Percentiles rank a stretch among this genome's conserved stretches.
These are phyloP conservation scores for Neophaeococcomyces mojaviensis DNA, from an alignment of 2,329 filamentous ascomycete species.

Conservation along the genomic window DNA sequence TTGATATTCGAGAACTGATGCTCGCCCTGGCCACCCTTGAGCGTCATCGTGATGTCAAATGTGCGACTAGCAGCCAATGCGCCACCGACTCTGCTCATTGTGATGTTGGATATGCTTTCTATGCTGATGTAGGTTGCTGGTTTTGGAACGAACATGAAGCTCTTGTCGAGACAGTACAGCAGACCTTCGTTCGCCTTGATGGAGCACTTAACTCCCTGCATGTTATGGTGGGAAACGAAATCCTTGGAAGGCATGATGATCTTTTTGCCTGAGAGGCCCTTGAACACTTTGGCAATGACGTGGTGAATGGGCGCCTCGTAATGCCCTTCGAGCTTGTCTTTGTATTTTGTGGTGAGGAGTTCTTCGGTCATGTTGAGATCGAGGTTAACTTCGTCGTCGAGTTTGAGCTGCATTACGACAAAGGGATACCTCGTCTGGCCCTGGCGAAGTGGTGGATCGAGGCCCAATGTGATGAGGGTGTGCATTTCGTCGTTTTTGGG, in stretches of 20 bases:
- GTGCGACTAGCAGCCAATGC: conserved; percentile 89
- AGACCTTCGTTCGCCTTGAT: conserved; percentile 99
- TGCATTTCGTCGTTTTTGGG: conserved; percentile 98
- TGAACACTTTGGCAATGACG: conserved; percentile 92
- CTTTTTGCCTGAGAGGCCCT: conserved; percentile 88
- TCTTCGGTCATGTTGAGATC: conserved; percentile 89
- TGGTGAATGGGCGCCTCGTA: conserved; percentile 92
- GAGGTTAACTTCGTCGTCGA: conserved; percentile 92
- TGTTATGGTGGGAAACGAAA: conserved; percentile 81
- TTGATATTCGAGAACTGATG: conserved; percentile 99
- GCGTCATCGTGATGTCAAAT: conserved; percentile 88
- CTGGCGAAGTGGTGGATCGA: conserved; percentile 91
- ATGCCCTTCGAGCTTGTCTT: conserved; percentile 76
- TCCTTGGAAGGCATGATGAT: conserved; percentile 89
- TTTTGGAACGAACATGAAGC: conserved; percentile 98
- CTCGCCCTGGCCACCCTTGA: conserved; percentile 80
- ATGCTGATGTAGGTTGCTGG: conserved; percentile 95
- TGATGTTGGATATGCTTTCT: conserved; percentile 84
- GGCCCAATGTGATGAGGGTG: conserved; percentile 84
- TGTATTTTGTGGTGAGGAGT: conserved; percentile 64
- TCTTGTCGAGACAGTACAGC: conserved; percentile 93
- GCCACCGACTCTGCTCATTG: conserved; percentile 90
- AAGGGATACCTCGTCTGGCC: conserved; percentile 97
- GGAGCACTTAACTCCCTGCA: conserved; percentile 97
- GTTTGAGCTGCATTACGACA: conserved; percentile 97